Conservation (phyloP, 1,284 basidiomycete genomes). For the Ustilago shanxiensis region DNA sequence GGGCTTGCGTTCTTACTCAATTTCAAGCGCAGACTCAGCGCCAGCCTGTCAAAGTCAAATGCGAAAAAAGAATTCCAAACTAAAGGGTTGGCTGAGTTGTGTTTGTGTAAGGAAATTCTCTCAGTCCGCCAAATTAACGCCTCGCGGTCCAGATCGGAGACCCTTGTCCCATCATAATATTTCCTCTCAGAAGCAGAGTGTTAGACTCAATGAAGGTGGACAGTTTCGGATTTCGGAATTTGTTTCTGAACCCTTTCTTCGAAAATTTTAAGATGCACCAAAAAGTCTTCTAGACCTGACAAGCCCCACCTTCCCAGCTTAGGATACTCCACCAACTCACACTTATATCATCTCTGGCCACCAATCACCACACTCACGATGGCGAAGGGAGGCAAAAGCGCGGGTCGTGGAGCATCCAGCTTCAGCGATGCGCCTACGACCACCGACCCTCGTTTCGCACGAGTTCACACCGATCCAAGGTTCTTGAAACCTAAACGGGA, state of each 20-base stretch:
- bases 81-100: neutral
- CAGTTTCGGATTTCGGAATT: conserved; percentile 10
- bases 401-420: neutral
- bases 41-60: neutral
- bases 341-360: neutral
- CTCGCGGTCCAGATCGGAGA: neutral
- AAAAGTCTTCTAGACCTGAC: neutral
- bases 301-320: neutral
- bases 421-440: conserved; percentile 40
- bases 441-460: conserved; percentile 77
- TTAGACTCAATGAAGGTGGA: neutral
- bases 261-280: conserved; percentile 6
- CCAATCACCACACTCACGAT: conserved; percentile 6
- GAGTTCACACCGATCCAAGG: conserved; percentile 89
- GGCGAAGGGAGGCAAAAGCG: conserved; percentile 35
- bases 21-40: neutral
- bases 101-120: neutral
- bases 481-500: conserved; percentile 87
- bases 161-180: neutral
- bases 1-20: neutral
- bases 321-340: neutral
- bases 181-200: neutral
- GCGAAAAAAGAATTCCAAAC: neutral
- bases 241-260: conserved; percentile 12
- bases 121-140: neutral